Conservation (phyloP, 1,284 basidiomycete genomes). For the Rhodotorula glutinis region DNA sequence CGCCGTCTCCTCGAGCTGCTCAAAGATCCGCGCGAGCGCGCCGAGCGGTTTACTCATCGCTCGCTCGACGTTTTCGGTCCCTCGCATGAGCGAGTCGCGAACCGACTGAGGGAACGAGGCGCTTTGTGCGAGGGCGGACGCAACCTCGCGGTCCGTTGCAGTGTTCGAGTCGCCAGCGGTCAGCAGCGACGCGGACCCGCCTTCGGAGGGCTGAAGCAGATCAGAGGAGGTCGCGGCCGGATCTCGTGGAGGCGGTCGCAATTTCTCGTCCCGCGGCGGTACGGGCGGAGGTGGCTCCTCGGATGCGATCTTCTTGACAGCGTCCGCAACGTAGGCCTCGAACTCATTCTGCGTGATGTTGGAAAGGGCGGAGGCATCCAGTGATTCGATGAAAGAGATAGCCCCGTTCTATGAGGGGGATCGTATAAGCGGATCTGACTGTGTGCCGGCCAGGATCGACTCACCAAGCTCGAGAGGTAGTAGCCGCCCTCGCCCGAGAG, state of each 20-base stretch:
- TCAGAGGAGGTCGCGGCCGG: slow-evolving; percentile 43
- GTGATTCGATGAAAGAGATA: slow-evolving; percentile 91
- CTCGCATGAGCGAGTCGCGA: slow-evolving; percentile 74
- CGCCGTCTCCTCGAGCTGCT: slow-evolving; percentile 51
- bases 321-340: slow-evolving; percentile 81
- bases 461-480: slow-evolving; percentile 87
- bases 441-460: background rate
- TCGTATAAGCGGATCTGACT: too few relatives aligned
- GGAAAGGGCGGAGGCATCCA: slow-evolving; percentile 90
- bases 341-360: slow-evolving; percentile 91
- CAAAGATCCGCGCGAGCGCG: slow-evolving; percentile 81
- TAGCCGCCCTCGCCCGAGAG: slow-evolving; percentile 94
- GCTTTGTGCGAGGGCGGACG: background rate
- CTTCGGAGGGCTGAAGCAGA: slow-evolving; percentile 59
- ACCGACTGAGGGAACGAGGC: slow-evolving; percentile 66
- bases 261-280: slow-evolving; percentile 9
- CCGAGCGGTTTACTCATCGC: slow-evolving; percentile 80
- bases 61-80: slow-evolving; percentile 62
- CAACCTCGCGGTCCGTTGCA: background rate
- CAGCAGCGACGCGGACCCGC: slow-evolving; percentile 61
- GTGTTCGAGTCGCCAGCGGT: slow-evolving; percentile 47
- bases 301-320: slow-evolving; percentile 63
- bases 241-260: background rate
- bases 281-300: slow-evolving; percentile 24
- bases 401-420: slow-evolving; percentile 67